Evolutionary conservation across 768 basidiomycete species (phyloP).

Genomic region (Tylopilus felleus): DNA sequence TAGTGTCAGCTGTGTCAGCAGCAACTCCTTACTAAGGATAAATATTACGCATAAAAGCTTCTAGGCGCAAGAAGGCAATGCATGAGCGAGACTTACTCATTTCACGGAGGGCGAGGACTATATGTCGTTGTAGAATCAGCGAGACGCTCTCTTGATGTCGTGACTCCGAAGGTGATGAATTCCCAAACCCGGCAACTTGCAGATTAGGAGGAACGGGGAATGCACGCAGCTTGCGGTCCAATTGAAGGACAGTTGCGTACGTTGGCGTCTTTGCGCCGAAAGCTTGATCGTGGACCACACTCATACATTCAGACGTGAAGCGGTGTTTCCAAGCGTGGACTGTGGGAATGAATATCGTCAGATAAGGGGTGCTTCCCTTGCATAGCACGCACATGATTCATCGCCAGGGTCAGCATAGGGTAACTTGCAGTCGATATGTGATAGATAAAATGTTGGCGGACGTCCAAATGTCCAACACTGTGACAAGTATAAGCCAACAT

Average conservation of each 20-base stretch:
- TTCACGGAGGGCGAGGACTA: constrained; percentile 65
- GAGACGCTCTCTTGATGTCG: constrained; percentile 34
- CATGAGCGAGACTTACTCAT: constrained; percentile 47
- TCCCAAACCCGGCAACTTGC: constrained; percentile 68
- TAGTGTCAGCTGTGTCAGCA: constrained; percentile 28
- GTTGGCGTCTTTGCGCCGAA: constrained; percentile 68
- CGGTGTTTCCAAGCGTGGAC: constrained; percentile 71
- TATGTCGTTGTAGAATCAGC: constrained; percentile 61
- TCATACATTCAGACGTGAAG: constrained; percentile 67
- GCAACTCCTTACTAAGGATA: neutral
- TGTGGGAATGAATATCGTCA: constrained; percentile 19
- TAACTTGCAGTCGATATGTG: constrained; percentile 66
- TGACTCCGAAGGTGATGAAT: constrained; percentile 42
- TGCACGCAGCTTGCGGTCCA: constrained; percentile 63
- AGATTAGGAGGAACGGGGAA: constrained; percentile 64
- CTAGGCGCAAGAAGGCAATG: neutral
- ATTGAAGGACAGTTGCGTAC: constrained; percentile 62
- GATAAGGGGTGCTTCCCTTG: neutral
- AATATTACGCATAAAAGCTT: neutral
- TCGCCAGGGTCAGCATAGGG: constrained; percentile 49
- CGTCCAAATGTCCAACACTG: constrained; percentile 69
- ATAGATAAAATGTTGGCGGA: constrained; percentile 63
- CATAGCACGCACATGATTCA: constrained; percentile 52
- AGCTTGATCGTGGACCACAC: constrained; percentile 65
- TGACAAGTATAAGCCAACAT: constrained; percentile 34